Evolutionary conservation across 495 filamentous ascomycete species (phyloP).

Genomic region (Penicillium salamii): DNA sequence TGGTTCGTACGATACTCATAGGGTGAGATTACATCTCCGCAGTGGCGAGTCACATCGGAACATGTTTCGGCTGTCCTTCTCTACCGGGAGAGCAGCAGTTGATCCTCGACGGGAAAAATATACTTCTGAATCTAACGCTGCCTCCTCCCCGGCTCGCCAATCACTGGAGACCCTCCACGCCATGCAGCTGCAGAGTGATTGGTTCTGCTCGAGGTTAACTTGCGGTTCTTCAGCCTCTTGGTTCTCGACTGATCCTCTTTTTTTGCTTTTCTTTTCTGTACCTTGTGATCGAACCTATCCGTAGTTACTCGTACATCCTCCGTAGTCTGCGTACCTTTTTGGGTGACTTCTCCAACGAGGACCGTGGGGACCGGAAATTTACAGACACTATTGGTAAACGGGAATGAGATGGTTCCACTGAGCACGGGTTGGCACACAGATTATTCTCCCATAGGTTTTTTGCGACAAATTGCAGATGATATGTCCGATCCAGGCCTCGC

Average conservation of each 20-base stretch:
- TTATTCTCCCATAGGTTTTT: not conserved
- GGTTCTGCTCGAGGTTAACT: not conserved
- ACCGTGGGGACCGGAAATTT: slow-evolving; percentile 3
- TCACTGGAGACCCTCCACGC: not conserved
- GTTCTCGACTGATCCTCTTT: not conserved
- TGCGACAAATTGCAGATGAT: slow-evolving; percentile 17
- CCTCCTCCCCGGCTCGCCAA: not conserved
- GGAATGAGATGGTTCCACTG: not conserved
- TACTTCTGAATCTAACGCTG: not conserved
- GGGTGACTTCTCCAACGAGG: slow-evolving; percentile 1
- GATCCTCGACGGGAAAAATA: not conserved
- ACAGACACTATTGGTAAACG: not conserved
- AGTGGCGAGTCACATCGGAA: slow-evolving; percentile 8
- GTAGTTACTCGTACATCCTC: not conserved
- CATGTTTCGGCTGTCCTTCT: not conserved
- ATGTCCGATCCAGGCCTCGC: slow-evolving; percentile 22
- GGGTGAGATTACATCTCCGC: slow-evolving; percentile 18
- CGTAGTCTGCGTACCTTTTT: not conserved
- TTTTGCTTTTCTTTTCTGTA: not conserved
- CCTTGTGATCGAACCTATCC: slow-evolving; percentile 4
- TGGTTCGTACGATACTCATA: not conserved
- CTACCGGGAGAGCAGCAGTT: slow-evolving; percentile 5
- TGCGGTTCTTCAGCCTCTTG: slow-evolving; percentile 6
- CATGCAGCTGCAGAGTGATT: not conserved
- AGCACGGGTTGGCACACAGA: not conserved